Evolutionary conservation across 345 rosid species (phyloP), one percentile per base, ranked within the genome.

Genomic region (Citrus hindsii): DNA sequence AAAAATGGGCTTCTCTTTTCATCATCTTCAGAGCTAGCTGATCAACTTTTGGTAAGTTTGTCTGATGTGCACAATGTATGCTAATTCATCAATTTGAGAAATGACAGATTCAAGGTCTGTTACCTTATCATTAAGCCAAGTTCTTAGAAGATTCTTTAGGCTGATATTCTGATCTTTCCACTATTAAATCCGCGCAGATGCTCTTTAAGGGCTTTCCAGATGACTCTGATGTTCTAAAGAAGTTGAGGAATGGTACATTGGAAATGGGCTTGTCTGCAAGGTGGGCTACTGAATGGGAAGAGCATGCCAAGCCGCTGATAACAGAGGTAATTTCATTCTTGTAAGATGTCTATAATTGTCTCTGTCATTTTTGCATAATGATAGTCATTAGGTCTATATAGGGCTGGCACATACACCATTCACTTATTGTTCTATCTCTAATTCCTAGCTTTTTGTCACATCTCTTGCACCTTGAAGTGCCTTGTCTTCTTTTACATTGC

Each of bases 211-310:
- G 95, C 4, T 96, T 94, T 83, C 99, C 99, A 3, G 82, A 79
- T 62, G 85, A 85, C 77, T 92, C 92, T 71, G 83, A 88, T 73
- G 83, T 88, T 71, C 81, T 94, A 81, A 84, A 77, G 79, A 83
- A 83, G 59, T 86, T 96, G 58, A 91, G 88, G 82, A 84, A 87
- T 28, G 95, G 95, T 62, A 95, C 90, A 28, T 55, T 85, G 85
- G 92, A 90, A 81, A 86, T 70, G 74, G 91, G 95, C 74, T 90
- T 92, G 68, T 90, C 95, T 7, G 85, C 91, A 71, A 88, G 91
- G 84, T 92, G 98, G 99, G 86, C 87, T 25, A 81, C 91, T 6
- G 97, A 94, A 79, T 94, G 99, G 98, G 98, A 96, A 85, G 94
- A 88, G 69, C 87, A 93, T 83, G 99, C 98, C 51, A 84, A 89